phyloP scores from a whole-genome alignment of 441 rosid genomes.

The Eugenia klotzschiana region DNA sequence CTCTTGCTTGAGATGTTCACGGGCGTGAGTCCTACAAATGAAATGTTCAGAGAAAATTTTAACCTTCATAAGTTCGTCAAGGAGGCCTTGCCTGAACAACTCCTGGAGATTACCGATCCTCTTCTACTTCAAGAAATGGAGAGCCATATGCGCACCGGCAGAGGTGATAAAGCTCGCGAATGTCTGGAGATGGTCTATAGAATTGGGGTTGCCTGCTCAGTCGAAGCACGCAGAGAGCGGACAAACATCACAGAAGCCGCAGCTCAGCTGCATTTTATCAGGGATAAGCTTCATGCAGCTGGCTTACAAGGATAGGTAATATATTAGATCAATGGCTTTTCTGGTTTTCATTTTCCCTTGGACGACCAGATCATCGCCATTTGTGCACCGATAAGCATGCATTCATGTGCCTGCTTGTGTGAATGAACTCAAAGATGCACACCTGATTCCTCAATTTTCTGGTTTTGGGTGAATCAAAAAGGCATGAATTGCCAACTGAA shows the following conservation, averaged over 20 bases:
- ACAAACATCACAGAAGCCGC: neutral
- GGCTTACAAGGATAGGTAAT: neutral
- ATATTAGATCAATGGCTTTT: fast-evolving
- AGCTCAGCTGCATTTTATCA: neutral
- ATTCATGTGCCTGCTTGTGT: neutral
- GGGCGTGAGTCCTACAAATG: neutral
- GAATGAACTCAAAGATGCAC: neutral
- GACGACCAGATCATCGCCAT: fast-evolving
- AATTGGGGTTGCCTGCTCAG: no score
- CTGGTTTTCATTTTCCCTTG: fast-evolving
- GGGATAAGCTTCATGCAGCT: neutral
- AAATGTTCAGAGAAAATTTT: neutral
- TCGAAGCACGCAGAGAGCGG: neutral
- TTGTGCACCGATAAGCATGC: neutral
- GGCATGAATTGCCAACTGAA: neutral
- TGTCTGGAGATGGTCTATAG: no score
- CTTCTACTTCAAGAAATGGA: no score
- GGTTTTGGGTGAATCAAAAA: neutral
- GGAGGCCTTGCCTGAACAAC: neutral
- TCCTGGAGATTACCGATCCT: no score
- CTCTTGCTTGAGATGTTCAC: neutral
- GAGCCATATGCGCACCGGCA: no score
- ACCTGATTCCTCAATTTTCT: neutral
- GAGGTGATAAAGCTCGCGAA: no score
- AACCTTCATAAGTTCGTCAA: neutral